phyloP scores from a whole-genome alignment of 1,139 yeast species.

The Pichiaceae sp. region DNA sequence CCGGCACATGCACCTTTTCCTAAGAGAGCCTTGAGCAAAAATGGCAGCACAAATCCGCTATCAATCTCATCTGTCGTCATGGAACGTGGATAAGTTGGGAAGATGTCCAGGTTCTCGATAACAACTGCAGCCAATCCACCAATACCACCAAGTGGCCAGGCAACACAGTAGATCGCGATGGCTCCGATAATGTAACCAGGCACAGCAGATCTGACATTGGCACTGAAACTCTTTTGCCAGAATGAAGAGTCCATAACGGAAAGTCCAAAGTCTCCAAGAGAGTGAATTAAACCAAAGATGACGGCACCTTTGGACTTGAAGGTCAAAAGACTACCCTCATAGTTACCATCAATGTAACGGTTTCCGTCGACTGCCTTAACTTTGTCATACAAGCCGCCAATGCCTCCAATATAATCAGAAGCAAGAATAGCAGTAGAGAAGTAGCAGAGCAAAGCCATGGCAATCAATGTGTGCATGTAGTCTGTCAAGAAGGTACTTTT shows the following conservation, averaged over 20 bases:
- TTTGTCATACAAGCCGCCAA: neutral
- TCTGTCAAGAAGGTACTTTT: constrained; percentile 33
- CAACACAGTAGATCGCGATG: constrained; percentile 35
- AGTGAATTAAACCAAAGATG: constrained; percentile 19
- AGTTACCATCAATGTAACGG: constrained; percentile 24
- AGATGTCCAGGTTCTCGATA: neutral
- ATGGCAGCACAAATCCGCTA: constrained; percentile 46
- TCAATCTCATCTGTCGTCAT: constrained; percentile 37
- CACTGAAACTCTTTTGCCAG: constrained; percentile 30
- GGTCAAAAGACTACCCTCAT: constrained; percentile 39
- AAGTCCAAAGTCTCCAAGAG: constrained; percentile 16
- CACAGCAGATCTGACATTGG: constrained; percentile 24
- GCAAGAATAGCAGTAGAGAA: constrained; percentile 13
- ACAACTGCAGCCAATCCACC: constrained; percentile 10
- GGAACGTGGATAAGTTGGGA: constrained; percentile 40
- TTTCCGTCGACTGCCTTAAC: neutral
- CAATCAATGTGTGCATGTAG: constrained; percentile 22
- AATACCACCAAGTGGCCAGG: constrained; percentile 16
- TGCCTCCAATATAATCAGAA: neutral
- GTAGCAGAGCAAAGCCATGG: constrained; percentile 27
- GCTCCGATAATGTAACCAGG: constrained; percentile 37
- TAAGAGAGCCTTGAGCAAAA: constrained; percentile 43
- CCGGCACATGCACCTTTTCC: constrained; percentile 52
- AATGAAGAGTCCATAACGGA: constrained; percentile 21
- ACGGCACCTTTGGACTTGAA: constrained; percentile 33